Evolutionary conservation across 805 yeast genomes (phyloP).

Genomic region (Barnettozyma botsteinii): DNA sequence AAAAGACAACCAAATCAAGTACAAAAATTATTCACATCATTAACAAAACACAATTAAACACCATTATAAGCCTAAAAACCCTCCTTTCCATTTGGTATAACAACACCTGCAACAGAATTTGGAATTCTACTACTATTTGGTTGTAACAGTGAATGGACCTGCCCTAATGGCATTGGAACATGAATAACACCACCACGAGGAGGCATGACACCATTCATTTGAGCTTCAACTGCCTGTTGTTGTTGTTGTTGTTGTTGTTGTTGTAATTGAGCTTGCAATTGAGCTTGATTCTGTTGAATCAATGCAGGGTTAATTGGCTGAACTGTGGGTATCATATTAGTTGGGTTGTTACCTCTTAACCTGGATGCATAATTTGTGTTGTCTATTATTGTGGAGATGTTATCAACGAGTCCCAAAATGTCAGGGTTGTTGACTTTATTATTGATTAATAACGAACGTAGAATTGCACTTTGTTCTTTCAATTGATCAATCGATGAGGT

Average conservation of each 20-base stretch:
- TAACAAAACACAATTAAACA: too few species aligned
- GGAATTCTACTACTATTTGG: not conserved
- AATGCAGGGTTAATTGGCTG: constrained; percentile 26
- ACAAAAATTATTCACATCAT: too few species aligned
- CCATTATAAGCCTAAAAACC: too few species aligned
- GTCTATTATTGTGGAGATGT: constrained; percentile 14
- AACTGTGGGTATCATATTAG: constrained; percentile 23
- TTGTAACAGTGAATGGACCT: not conserved
- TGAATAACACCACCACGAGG: constrained; percentile 3
- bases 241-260: constrained; percentile 3
- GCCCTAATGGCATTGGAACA: constrained; percentile 3
- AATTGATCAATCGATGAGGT: constrained; percentile 52
- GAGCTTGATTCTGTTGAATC: constrained; percentile 16
- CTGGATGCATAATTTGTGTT: constrained; percentile 24
- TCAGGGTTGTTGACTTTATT: constrained; percentile 26
- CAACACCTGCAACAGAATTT: not conserved
- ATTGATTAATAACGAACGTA: constrained; percentile 39
- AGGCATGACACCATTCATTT: not conserved
- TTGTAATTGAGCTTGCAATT: not conserved
- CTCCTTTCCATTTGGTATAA: too few species aligned
- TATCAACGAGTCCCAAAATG: constrained; percentile 40
- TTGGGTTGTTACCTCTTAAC: constrained; percentile 24
- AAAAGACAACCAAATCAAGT: too few species aligned
- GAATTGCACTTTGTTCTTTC: constrained; percentile 48
- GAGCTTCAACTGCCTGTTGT: constrained; percentile 4